Evolutionary conservation across 768 basidiomycete genomes (phyloP).

Genomic region (Phylloporus scabripes): DNA sequence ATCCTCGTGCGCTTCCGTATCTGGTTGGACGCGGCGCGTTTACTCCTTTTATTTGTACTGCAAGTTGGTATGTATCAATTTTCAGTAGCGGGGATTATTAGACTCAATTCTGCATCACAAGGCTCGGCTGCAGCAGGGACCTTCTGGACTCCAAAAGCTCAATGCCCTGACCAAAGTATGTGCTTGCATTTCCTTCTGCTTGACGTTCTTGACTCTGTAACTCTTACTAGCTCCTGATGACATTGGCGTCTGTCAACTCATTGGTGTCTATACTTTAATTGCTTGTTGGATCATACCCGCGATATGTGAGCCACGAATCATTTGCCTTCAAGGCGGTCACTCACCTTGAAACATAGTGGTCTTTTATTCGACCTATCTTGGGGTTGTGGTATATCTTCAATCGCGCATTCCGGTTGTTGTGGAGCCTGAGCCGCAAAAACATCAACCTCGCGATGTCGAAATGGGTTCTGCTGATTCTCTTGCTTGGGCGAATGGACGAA

Average conservation of each 20-base stretch:
- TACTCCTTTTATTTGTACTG: conserved; percentile 39
- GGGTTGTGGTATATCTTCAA: conserved; percentile 33
- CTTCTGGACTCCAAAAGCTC: conserved; percentile 38
- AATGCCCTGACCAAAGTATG: conserved; percentile 42
- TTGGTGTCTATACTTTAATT: conserved; percentile 44
- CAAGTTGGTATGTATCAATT: conserved; percentile 40
- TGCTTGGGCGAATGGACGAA: conserved; percentile 3
- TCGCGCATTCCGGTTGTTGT: conserved; percentile 22
- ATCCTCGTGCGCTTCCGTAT: conserved; percentile 43
- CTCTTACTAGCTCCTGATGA: conserved; percentile 34
- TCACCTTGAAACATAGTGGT: conserved; percentile 31
- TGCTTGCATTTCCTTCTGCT: not conserved
- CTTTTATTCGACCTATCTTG: conserved; percentile 40
- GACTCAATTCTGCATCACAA: conserved; percentile 11
- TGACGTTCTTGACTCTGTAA: not conserved
- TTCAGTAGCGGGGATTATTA: not conserved
- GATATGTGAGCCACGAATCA: conserved; percentile 37
- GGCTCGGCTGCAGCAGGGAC: conserved; percentile 42
- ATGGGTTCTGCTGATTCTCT: conserved; percentile 7
- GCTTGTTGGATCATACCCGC: conserved; percentile 51
- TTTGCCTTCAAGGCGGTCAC: conserved; percentile 1
- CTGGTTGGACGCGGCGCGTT: conserved; percentile 51
- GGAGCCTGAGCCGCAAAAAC: conserved; percentile 1
- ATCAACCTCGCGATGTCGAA: conserved; percentile 16
- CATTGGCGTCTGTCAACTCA: conserved; percentile 41